Evolutionary conservation across 768 basidiomycete genomes (phyloP).

Genomic region (Pleurotus sapidus): DNA sequence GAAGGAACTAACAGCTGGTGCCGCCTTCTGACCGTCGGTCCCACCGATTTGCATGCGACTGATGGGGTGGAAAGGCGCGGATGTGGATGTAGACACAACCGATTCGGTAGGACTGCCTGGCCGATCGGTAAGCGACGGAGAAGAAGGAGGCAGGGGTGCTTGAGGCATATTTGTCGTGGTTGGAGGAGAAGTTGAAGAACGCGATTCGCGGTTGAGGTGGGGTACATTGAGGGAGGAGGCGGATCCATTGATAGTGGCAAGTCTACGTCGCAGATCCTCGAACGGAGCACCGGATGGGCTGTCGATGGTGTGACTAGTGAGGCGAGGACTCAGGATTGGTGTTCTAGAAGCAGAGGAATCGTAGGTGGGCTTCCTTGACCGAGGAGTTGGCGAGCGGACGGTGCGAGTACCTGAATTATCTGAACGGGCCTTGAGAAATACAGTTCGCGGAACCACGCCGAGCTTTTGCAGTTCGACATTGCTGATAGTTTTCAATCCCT

Average conservation of each 20-base stretch:
- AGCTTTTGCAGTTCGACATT: constrained; percentile 84
- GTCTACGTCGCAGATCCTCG: constrained; percentile 73
- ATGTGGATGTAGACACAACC: constrained; percentile 68
- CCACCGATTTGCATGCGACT: constrained; percentile 70
- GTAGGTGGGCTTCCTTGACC: constrained; percentile 36
- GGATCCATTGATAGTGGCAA: constrained; percentile 76
- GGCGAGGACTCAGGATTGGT: constrained; percentile 46
- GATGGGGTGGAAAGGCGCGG: constrained; percentile 51
- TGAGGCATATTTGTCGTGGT: constrained; percentile 22
- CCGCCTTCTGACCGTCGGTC: constrained; percentile 79
- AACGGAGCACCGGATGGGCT: constrained; percentile 52
- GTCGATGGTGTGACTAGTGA: constrained; percentile 50
- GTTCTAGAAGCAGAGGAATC: constrained; percentile 26
- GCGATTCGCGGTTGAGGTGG: constrained; percentile 42
- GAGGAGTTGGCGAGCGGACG: constrained; percentile 34
- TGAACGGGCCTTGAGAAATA: constrained; percentile 71
- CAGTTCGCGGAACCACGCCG: constrained; percentile 86
- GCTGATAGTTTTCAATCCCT: constrained; percentile 58
- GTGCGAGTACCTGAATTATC: constrained; percentile 36
- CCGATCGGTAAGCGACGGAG: constrained; percentile 41
- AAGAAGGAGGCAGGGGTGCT: constrained; percentile 25
- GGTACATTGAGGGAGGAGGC: constrained; percentile 55
- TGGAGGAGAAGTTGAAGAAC: constrained; percentile 38
- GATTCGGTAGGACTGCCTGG: constrained; percentile 85
- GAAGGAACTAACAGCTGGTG: constrained; percentile 86